These are phyloP conservation scores for Setaria italica DNA, from an alignment of 202 grass and related monocot species.

Conservation along the genomic window DNA sequence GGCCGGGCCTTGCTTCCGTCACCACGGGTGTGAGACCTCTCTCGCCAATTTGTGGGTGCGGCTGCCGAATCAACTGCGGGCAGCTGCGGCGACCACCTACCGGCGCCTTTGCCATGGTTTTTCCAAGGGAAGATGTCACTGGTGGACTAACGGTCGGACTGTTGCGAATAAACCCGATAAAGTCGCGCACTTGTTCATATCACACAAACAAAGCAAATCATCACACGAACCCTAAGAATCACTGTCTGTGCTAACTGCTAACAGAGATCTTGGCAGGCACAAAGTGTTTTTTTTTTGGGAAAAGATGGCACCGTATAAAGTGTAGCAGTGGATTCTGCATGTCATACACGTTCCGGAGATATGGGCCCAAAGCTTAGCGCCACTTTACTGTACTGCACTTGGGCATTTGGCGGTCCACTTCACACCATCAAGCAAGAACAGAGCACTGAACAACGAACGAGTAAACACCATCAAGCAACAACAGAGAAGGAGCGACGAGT, in stretches of 20 bases:
- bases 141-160: constrained; percentile 1
- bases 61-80: not conserved
- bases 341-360: not conserved
- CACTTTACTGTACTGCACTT: not conserved
- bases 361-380: not conserved
- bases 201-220: not conserved
- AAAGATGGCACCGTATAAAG: too few relatives aligned
- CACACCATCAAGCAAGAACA: not conserved
- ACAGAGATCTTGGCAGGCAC: not conserved
- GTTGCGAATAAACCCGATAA: not conserved
- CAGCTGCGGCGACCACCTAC: constrained; percentile 28
- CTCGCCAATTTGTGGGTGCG: not conserved
- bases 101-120: not conserved
- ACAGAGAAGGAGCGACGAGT: not conserved
- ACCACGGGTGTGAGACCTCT: too few relatives aligned
- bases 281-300: too few relatives aligned
- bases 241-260: not conserved
- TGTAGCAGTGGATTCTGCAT: not conserved
- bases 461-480: not conserved
- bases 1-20: not conserved
- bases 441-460: too few relatives aligned
- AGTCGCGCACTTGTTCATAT: not conserved
- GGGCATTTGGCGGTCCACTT: not conserved
- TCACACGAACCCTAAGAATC: not conserved
- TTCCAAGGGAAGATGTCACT: constrained; percentile 3